Conservation (phyloP, 2,329 filamentous ascomycete species). For the Diplodia mutila region DNA sequence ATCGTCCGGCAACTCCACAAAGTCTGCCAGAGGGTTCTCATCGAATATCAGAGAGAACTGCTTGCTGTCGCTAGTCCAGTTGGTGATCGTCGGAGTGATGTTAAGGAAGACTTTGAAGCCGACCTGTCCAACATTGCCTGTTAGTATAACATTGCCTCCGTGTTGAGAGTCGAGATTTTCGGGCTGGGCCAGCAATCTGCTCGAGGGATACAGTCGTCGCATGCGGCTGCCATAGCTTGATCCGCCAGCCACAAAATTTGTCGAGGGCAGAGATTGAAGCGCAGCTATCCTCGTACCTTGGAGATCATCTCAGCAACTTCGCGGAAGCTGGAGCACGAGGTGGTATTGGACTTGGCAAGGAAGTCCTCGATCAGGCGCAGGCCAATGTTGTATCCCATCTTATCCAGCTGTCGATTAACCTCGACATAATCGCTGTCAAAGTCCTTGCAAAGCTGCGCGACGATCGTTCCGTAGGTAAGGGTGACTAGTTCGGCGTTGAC, state of each 20-base stretch:
- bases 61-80: constrained; percentile 95
- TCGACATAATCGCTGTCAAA: constrained; percentile 92
- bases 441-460: constrained; percentile 94
- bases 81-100: constrained; percentile 88
- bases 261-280: not conserved
- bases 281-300: constrained; percentile 61
- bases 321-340: constrained; percentile 86
- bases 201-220: not conserved
- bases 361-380: constrained; percentile 96
- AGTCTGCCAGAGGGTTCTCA: constrained; percentile 95
- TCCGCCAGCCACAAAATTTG: not conserved
- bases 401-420: constrained; percentile 96
- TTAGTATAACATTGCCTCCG: not conserved
- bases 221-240: not conserved
- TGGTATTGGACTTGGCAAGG: constrained; percentile 89
- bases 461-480: constrained; percentile 95
- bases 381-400: constrained; percentile 99
- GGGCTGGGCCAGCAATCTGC: not conserved
- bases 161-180: not conserved
- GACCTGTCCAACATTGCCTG: constrained; percentile 59
- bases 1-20: constrained; percentile 96
- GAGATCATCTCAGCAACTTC: constrained; percentile 97
- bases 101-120: constrained; percentile 99
- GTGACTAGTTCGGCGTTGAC: constrained; percentile 98
- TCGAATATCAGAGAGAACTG: constrained; percentile 96